Percentiles rank a stretch among this genome's conserved stretches.
Conservation (phyloP, 208 protist species). For the Trichomonas gallinae region DNA sequence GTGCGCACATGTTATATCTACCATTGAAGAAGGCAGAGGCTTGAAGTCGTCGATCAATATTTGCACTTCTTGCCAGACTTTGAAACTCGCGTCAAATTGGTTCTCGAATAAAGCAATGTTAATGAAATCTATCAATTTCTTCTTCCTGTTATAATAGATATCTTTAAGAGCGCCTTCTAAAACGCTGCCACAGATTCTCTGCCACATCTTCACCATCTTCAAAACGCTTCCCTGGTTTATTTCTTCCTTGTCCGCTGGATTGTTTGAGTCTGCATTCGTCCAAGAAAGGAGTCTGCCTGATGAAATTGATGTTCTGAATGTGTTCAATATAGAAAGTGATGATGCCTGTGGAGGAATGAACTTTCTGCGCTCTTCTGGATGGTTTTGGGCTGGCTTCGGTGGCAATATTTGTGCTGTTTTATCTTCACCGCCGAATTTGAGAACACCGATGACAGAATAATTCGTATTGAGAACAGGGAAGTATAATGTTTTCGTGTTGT, state of each 20-base stretch:
- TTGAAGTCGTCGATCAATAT: neutral
- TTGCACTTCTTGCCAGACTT: constrained; percentile 14
- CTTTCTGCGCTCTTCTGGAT: neutral
- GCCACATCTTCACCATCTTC: neutral
- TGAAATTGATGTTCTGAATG: neutral
- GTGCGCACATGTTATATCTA: neutral
- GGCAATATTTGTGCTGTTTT: neutral
- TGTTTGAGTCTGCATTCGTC: neutral
- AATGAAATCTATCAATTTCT: neutral
- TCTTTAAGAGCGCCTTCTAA: neutral
- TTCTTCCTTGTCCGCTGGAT: neutral
- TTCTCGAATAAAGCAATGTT: neutral
- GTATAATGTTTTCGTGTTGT: neutral
- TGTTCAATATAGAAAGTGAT: neutral
- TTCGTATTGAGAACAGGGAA: neutral
- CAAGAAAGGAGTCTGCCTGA: neutral
- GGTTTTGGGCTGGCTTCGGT: neutral
- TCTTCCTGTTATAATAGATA: neutral
- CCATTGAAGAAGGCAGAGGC: neutral
- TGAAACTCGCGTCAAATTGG: neutral
- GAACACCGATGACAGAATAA: neutral
- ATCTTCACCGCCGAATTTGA: neutral
- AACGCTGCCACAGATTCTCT: neutral
- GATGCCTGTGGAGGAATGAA: neutral
- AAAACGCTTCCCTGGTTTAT: neutral